Percentiles rank a stretch among this genome's conserved stretches.
Evolutionary conservation across 1,139 yeast genomes (phyloP).

Genomic region (Hyphopichia pseudoburtonii): DNA sequence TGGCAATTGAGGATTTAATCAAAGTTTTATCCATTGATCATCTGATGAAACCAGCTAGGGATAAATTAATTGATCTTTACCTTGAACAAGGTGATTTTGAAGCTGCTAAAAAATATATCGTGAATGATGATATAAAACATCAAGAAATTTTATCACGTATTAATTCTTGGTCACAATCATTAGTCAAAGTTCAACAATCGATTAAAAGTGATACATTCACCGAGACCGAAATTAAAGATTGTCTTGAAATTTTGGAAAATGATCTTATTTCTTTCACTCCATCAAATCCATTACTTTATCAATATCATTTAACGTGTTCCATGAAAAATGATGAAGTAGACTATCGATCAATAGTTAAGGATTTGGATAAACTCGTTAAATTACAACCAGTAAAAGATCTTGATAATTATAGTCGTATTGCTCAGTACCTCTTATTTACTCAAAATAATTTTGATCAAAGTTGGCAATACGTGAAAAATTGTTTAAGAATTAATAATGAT

Average conservation of each 20-base stretch:
- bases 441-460: conserved; percentile 53
- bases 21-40: conserved; percentile 42
- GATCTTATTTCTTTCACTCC: conserved; percentile 25
- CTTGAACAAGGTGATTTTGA: conserved; percentile 46
- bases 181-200: conserved; percentile 16
- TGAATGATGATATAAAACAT: conserved; percentile 10
- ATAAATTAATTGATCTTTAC: conserved; percentile 42
- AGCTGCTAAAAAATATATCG: conserved; percentile 16
- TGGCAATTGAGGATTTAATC: conserved; percentile 49
- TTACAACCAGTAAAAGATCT: conserved; percentile 33
- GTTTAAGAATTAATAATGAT: conserved; percentile 73
- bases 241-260: conserved; percentile 21
- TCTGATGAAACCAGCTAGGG: conserved; percentile 41
- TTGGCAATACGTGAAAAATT: conserved; percentile 50
- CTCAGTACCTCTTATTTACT: conserved; percentile 50
- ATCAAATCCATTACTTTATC: conserved; percentile 16
- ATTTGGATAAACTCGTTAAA: conserved; percentile 26
- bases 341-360: conserved; percentile 17
- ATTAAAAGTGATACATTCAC: conserved; percentile 6
- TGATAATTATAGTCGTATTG: conserved; percentile 25
- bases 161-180: conserved; percentile 16
- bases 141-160: conserved; percentile 16
- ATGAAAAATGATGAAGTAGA: not conserved
- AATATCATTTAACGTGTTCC: conserved; percentile 21
- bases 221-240: conserved; percentile 16